Base-by-base conservation (phyloP, 176 grass and related monocot species). In the Dactylis glomerata region DNA sequence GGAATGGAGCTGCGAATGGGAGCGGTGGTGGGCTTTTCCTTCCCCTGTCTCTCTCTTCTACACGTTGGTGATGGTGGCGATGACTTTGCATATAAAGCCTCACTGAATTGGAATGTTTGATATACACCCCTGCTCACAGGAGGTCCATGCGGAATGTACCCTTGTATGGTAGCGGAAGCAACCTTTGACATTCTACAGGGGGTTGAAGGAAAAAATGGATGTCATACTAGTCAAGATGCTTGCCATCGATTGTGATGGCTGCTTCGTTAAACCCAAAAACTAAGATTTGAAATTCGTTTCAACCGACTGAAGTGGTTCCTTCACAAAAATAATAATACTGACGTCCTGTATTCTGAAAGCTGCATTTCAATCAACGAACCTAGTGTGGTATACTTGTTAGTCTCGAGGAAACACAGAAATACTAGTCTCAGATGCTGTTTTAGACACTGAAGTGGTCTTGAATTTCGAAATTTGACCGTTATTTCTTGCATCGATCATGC, bases 1-100 rank as follows among this genome's bases (percentile, higher is more conserved):
- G 71, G 71, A 75, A 75, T 47, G 71, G 71, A 75, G 63, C 71
- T 51, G 71, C 71, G 71, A 75, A 75, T 50, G 70, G 0, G 44
- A 49, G 44, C 44, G 42, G 70, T 73, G 71, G 71, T 74, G 71
- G 71, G 71, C 45, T 49, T 45, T 74, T 31, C 16, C 44, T 20
- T 26, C 45, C 45, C 70, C 42, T 19, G 42, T 73, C 70, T 31
- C 42, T 49, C 70, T 73, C 70, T 73, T 73, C 70, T 73, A 73
- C 68, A 72, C 68, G 40, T 27, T 66, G 31, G 63, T 27, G 27
- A 2, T n/a, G 65, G 67, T 47, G 69, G 42, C 23, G 14, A 7
- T 8, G 31, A 19, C 70, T 75, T 51, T 51, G 4, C 71, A 3
- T 51, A 47, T 30, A 75, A 28, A 28, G 1, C 71, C 71, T 73